Base-by-base conservation (phyloP, 1,139 yeast species). In the Groenewaldozyma sp. region DNA sequence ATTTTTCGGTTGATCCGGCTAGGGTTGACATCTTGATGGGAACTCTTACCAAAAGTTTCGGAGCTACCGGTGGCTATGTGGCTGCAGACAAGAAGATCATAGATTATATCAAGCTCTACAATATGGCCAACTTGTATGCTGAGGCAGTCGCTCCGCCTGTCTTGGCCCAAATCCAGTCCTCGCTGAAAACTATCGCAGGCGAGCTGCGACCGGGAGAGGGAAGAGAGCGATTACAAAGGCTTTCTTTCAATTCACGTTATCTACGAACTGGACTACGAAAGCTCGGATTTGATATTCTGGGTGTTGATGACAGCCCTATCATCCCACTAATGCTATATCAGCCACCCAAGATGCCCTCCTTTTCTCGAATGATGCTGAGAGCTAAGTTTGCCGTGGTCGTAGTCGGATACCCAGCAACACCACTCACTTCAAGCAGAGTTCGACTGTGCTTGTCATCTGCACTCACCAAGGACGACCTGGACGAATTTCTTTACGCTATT, bases 401-500 rank as follows among this genome's bases (percentile, higher is more conserved):
- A 52, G 97, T 88, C 36, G 95, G 97, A 22, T 91, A 91, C 58
- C 99, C 99, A 7, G 98, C 98, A 1, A 88, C 98, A 1, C 95
- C 96, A 24, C 71, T 91, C 49, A 79, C 84, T 28, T 76, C 88
- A 39, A 84, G 95, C 9, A 77, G 98, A 65, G 88, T 86, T 20
- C 77, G 99, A 60, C 75, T 91, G 54, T 91, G 99, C 68, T 82
- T 93, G 49, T 82, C 94, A 44, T 71, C 97, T 0, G 84, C 97
- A 1, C 71, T 93, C 53, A 91, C 95, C 22, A 91, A 91, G 63
- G 93, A 82, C 53, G 99, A 91, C 61, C 74, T 88, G 55, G 99
- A 91, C 62, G 73, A 76, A 49, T 73, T 88, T 33, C 71, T 91
- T 51, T 70, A 73, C 38, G 80, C 75, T 53, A 73, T 83, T 54